phyloP scores from a whole-genome alignment of 2,329 filamentous ascomycete genomes.

The Clonostachys solani region DNA sequence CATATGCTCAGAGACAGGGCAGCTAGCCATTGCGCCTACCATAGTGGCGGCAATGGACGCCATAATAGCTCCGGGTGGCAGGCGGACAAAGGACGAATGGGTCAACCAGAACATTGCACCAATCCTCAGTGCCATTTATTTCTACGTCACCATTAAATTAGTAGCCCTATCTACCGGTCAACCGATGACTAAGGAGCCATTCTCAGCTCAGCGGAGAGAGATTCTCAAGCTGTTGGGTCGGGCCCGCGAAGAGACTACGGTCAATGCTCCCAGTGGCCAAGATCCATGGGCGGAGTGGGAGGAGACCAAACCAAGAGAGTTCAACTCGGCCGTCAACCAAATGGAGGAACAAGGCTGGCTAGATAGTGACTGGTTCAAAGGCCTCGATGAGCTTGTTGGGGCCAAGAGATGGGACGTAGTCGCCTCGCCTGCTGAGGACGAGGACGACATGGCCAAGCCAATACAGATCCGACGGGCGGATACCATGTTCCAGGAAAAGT shows the following conservation, averaged over 20 bases:
- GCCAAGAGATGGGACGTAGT: constrained; percentile 8
- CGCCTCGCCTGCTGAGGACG: constrained; percentile 14
- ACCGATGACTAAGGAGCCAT: constrained; percentile 26
- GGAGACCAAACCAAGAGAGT: constrained; percentile 42
- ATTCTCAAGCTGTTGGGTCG: constrained; percentile 36
- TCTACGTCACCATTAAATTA: constrained; percentile 52
- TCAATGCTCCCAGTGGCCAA: constrained; percentile 35
- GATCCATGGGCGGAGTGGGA: constrained; percentile 51
- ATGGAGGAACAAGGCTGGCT: constrained; percentile 56
- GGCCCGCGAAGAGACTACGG: constrained; percentile 32
- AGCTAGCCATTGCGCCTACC: constrained; percentile 62
- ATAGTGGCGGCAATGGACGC: constrained; percentile 70
- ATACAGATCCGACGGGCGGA: constrained; percentile 45
- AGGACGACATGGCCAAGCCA: constrained; percentile 23
- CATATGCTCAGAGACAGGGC: constrained; percentile 56
- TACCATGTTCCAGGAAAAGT: constrained; percentile 72
- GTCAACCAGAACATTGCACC: constrained; percentile 42
- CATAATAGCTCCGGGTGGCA: constrained; percentile 38
- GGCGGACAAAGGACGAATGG: constrained; percentile 42
- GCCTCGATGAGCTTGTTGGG: constrained; percentile 49
- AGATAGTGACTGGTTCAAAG: constrained; percentile 58
- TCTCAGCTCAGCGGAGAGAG: constrained; percentile 28
- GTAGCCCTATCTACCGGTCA: constrained; percentile 27
- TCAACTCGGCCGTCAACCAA: constrained; percentile 57
- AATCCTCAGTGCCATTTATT: constrained; percentile 56